These are phyloP conservation scores for Deinandra increscens DNA, from an alignment of 129 eudicot genomes.

Conservation along the genomic window DNA sequence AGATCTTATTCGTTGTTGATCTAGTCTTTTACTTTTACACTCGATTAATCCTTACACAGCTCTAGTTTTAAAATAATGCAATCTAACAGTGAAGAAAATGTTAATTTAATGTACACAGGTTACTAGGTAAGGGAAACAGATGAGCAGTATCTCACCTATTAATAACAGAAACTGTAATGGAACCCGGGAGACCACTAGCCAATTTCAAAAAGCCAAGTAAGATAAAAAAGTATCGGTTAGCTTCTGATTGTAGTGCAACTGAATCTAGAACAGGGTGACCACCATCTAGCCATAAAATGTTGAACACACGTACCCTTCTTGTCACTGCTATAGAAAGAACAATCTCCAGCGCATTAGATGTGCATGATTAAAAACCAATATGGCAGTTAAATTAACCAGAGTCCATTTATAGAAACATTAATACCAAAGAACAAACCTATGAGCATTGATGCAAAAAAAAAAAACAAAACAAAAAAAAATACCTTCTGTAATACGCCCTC, in stretches of 20 bases:
- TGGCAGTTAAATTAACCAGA: background rate
- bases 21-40: conserved; percentile 7
- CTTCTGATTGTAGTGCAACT: conserved; percentile 57
- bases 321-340: conserved; percentile 30
- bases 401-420: background rate
- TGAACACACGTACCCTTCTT: conserved; percentile 48
- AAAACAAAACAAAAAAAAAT: conserved; percentile 23
- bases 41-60: background rate
- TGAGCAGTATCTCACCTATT: conserved; percentile 64
- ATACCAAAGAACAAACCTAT: background rate
- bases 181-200: conserved; percentile 59
- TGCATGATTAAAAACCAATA: background rate
- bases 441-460: conserved; percentile 4
- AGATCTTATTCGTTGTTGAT: background rate
- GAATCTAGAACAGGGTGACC: conserved; percentile 78
- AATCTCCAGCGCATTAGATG: background rate
- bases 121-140: background rate
- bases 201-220: conserved; percentile 61
- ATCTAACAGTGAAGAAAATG: background rate
- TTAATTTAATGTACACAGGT: background rate
- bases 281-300: conserved; percentile 61
- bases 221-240: conserved; percentile 48
- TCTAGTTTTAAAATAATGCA: too few species aligned
- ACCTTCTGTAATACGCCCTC: conserved; percentile 54
- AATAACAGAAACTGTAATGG: conserved; percentile 65